Conservation (phyloP, 179 eudicot species). For the Camellia oleifera region DNA sequence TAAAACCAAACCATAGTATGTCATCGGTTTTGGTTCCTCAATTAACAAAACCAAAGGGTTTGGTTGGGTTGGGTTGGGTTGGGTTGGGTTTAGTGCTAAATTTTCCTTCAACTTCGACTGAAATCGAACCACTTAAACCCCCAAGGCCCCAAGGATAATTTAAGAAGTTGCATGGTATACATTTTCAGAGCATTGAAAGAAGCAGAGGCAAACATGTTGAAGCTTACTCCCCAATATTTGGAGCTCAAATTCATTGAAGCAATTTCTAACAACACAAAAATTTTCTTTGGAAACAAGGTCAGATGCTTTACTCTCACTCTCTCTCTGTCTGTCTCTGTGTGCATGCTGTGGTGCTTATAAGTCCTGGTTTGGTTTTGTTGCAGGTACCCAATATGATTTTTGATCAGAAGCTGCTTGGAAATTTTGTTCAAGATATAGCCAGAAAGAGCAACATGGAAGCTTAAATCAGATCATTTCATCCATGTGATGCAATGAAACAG, state of each 20-base stretch:
- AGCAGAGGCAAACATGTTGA: constrained; percentile 85
- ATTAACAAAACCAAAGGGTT: no score
- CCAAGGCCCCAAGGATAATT: not conserved
- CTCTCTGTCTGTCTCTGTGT: not conserved
- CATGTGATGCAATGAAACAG: not conserved
- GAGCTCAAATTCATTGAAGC: constrained; percentile 88
- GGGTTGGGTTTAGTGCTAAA: no score
- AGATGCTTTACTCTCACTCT: not conserved
- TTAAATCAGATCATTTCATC: constrained; percentile 5
- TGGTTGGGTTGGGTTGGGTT: no score
- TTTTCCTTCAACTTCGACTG: no score
- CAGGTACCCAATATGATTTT: constrained; percentile 86
- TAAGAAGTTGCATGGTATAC: not conserved
- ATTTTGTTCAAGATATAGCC: constrained; percentile 36
- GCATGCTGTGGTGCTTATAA: not conserved
- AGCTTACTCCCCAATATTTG: constrained; percentile 74
- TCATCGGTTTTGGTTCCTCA: no score
- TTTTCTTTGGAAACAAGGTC: constrained; percentile 88
- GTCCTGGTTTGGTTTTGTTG: constrained; percentile 14
- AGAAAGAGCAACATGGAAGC: constrained; percentile 22
- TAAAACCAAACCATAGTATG: no score
- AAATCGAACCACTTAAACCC: no score
- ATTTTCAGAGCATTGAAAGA: constrained; percentile 72
- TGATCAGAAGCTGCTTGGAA: constrained; percentile 81
- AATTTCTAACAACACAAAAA: constrained; percentile 74